phyloP scores from a whole-genome alignment of 495 filamentous ascomycete genomes.

The Symbiotaphrina buchneri region DNA sequence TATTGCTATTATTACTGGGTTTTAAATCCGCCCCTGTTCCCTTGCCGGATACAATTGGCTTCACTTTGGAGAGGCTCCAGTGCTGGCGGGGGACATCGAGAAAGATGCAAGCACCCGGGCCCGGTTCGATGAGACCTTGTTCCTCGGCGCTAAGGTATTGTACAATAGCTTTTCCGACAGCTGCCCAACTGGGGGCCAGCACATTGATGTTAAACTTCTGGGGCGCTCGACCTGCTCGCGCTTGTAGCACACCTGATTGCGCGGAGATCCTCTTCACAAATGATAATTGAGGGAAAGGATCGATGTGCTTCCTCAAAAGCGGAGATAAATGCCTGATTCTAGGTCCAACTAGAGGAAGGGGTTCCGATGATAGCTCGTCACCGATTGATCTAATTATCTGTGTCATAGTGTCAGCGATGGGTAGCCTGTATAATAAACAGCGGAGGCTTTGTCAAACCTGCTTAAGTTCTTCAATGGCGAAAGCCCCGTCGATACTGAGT shows the following conservation, averaged over 20 bases:
- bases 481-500: slow-evolving; percentile 62
- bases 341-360: slow-evolving; percentile 39
- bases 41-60: no score
- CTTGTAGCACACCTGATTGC: no score
- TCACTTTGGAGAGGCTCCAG: no score
- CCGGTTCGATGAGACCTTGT: slow-evolving; percentile 12
- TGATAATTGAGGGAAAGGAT: slow-evolving; percentile 65
- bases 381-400: slow-evolving; percentile 34
- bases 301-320: slow-evolving; percentile 39
- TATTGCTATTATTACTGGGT: no score
- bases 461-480: slow-evolving; percentile 60
- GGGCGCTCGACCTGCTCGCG: no score
- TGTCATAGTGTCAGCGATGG: not conserved
- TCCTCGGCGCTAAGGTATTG: slow-evolving; percentile 22
- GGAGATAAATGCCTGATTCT: slow-evolving; percentile 36
- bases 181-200: slow-evolving; percentile 22
- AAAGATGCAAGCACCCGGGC: slow-evolving; percentile 15
- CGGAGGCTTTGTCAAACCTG: slow-evolving; percentile 8
- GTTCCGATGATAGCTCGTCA: slow-evolving; percentile 48
- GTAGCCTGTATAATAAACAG: not conserved
- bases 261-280: no score
- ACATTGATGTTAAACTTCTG: no score
- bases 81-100: no score
- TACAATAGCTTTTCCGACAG: slow-evolving; percentile 32
- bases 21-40: no score